Evolutionary conservation across 202 grass and related monocot species (phyloP).

Genomic region (Carex arenaria): DNA sequence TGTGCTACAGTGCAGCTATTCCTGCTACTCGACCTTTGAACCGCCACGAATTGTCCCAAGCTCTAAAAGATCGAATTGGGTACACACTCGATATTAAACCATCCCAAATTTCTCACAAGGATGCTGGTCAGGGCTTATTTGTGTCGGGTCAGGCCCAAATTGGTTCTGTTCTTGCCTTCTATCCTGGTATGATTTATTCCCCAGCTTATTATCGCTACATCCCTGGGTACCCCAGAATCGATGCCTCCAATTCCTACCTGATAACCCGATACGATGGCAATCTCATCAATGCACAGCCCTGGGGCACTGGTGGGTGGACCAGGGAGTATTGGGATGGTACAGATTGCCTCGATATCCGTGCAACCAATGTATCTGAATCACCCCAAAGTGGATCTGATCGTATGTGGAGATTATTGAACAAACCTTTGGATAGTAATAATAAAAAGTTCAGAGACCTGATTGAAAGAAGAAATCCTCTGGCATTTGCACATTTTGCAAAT

Average conservation of each 20-base stretch:
- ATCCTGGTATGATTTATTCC: conserved; percentile 87
- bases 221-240: conserved; percentile 86
- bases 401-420: conserved; percentile 71
- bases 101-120: conserved; percentile 82
- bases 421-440: conserved; percentile 48
- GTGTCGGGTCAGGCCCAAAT: conserved; percentile 55
- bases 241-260: conserved; percentile 69
- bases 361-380: conserved; percentile 10
- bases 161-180: conserved; percentile 75
- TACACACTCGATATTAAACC: conserved; percentile 66
- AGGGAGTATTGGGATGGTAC: conserved; percentile 73
- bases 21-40: conserved; percentile 54
- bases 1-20: conserved; percentile 78
- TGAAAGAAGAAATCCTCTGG: conserved; percentile 81
- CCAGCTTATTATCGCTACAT: conserved; percentile 92
- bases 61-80: conserved; percentile 46
- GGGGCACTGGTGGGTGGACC: conserved; percentile 52
- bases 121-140: conserved; percentile 80
- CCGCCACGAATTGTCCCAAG: conserved; percentile 47
- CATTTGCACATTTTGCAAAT: conserved; percentile 88
- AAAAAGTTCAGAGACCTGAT: conserved; percentile 49
- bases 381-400: conserved; percentile 44
- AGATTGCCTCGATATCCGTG: conserved; percentile 25
- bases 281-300: conserved; percentile 81
- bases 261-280: conserved; percentile 88